Evolutionary conservation across 2,329 filamentous ascomycete genomes (phyloP).

Genomic region (Fusarium floridanum): DNA sequence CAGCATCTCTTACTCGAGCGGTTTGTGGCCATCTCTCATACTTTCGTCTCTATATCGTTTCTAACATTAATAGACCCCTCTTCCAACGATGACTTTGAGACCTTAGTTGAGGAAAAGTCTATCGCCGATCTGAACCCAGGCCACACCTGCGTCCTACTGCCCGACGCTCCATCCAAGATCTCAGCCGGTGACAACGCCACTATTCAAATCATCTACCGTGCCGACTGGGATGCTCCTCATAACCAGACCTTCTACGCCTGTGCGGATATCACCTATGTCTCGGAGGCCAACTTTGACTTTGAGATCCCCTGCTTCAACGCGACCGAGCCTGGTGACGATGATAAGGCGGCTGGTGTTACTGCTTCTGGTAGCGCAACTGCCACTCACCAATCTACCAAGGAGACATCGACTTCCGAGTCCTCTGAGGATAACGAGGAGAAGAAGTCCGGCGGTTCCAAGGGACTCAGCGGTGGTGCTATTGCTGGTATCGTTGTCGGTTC

Average conservation of each 20-base stretch:
- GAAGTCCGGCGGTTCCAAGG: slow-evolving; percentile 61
- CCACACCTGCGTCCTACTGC: slow-evolving; percentile 60
- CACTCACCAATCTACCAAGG: slow-evolving; percentile 10
- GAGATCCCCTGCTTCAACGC: slow-evolving; percentile 60
- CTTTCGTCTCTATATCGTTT: background rate
- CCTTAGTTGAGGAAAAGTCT: slow-evolving; percentile 51
- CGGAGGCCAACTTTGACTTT: slow-evolving; percentile 50
- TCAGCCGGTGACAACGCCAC: slow-evolving; percentile 61
- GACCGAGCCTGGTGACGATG: slow-evolving; percentile 50
- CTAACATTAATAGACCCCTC: slow-evolving; percentile 51
- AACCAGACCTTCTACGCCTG: slow-evolving; percentile 64
- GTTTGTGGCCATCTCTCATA: slow-evolving; percentile 49
- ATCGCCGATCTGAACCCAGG: slow-evolving; percentile 58
- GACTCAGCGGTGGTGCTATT: slow-evolving; percentile 78
- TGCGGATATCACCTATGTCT: slow-evolving; percentile 61
- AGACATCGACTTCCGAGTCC: slow-evolving; percentile 12
- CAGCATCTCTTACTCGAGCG: slow-evolving; percentile 64
- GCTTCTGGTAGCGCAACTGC: slow-evolving; percentile 24
- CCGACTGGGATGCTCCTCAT: slow-evolving; percentile 57
- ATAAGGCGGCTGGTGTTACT: slow-evolving; percentile 32
- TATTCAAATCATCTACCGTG: slow-evolving; percentile 62
- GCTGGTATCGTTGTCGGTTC: slow-evolving; percentile 81
- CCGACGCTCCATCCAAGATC: slow-evolving; percentile 51
- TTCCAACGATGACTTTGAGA: slow-evolving; percentile 56
- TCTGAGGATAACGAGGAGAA: slow-evolving; percentile 12